A percentile compares a stretch with the other conserved stretches of the same genome.
phyloP scores from a whole-genome alignment of 1,284 basidiomycete genomes.

The Inonotus obliquus region DNA sequence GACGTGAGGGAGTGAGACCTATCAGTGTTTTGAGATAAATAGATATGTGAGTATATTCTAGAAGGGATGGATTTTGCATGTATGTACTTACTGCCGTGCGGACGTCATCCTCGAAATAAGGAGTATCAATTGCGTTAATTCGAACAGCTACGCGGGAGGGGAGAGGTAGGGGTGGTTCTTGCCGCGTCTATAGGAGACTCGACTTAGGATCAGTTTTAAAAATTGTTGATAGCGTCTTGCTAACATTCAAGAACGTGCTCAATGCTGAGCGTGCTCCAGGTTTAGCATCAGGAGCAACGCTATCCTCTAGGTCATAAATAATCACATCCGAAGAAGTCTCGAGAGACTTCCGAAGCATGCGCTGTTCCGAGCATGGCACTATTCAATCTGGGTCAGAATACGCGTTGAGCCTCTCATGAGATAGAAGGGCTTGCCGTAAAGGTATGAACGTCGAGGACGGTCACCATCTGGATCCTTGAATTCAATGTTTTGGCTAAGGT shows the following conservation, averaged over 20 bases:
- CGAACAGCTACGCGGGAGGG: slow-evolving; percentile 63
- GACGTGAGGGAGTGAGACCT: slow-evolving; percentile 46
- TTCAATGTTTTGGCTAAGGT: background rate
- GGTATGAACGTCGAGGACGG: slow-evolving; percentile 48
- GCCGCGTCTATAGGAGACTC: slow-evolving; percentile 21
- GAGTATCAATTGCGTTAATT: slow-evolving; percentile 71
- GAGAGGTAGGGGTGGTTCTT: slow-evolving; percentile 34
- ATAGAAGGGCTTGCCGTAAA: slow-evolving; percentile 42
- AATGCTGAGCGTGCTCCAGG: slow-evolving; percentile 55
- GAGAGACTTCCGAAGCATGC: slow-evolving; percentile 79
- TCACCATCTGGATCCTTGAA: background rate
- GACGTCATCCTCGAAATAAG: slow-evolving; percentile 70
- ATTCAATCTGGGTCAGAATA: slow-evolving; percentile 5
- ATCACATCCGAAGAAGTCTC: slow-evolving; percentile 61
- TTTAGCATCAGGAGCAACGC: slow-evolving; percentile 66
- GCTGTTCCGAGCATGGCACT: slow-evolving; percentile 75
- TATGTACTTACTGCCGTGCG: slow-evolving; percentile 49
- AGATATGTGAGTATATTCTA: slow-evolving; percentile 11
- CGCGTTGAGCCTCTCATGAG: background rate
- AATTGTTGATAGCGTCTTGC: slow-evolving; percentile 21
- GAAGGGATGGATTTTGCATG: background rate
- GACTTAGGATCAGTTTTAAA: slow-evolving; percentile 14
- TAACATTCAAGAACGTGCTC: slow-evolving; percentile 52
- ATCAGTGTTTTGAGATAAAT: background rate
- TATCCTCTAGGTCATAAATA: slow-evolving; percentile 87